Evolutionary conservation across 208 protist species (phyloP).

Genomic region (Acanthamoeba quina): DNA sequence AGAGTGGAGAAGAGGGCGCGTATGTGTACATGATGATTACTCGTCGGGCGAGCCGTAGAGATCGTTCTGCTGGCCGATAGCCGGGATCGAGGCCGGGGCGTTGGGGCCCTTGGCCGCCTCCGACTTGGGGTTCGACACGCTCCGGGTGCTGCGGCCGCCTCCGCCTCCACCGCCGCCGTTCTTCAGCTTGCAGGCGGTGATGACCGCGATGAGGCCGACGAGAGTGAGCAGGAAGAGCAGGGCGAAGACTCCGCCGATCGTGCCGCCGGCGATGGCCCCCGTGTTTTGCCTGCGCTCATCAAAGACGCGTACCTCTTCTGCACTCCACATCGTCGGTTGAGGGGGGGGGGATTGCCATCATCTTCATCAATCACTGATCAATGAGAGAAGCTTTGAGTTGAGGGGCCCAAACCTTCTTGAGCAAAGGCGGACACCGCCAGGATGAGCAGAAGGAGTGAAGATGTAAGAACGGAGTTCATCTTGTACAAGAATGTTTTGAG

Average conservation of each 20-base stretch:
- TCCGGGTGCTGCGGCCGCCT: background rate
- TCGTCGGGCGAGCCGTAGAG: slow-evolving; percentile 25
- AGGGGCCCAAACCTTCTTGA: no score
- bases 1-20: background rate
- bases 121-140: background rate
- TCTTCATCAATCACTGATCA: background rate
- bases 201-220: slow-evolving; percentile 10
- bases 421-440: no score
- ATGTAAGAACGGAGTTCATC: no score
- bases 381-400: no score
- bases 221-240: slow-evolving; percentile 24
- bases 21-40: background rate
- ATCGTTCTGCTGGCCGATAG: slow-evolving; percentile 5
- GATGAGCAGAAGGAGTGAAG: no score
- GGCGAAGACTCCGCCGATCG: slow-evolving; percentile 27
- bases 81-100: background rate
- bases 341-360: no score
- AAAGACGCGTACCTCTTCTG: background rate
- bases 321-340: background rate
- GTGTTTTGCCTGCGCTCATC: background rate
- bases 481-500: no score
- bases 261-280: slow-evolving; percentile 29
- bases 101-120: background rate
- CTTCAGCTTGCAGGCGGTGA: slow-evolving; percentile 21
- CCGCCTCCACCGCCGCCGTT: background rate